Base-by-base conservation (phyloP, 179 eudicot genomes). In the Amaranthus tricolor region DNA sequence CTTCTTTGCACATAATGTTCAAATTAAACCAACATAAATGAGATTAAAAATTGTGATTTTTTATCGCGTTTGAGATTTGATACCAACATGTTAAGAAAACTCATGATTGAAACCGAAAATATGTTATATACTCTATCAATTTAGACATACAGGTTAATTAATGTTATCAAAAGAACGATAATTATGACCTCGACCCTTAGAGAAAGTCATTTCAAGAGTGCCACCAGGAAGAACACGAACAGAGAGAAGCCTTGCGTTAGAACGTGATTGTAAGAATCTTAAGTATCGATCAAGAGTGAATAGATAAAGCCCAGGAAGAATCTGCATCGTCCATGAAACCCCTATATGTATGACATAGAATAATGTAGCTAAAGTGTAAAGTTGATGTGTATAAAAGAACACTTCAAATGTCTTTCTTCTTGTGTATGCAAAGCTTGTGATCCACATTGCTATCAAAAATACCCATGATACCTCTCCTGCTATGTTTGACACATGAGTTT, bases 241-340 rank as follows among this genome's bases (percentile, higher is more conserved):
- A 6, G 97, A 94, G 57, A 89, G 72, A 0, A 94, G 74, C 16
- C 92, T 79, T 16, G 83, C 92, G 19, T 73, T 72, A 65, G 77
- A 72, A 6, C 88, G 85, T 0, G 98, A 94, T 71, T 94, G 96
- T 51, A 94, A 78, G 78, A 88, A 94, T 49, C 98, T 82, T 24
- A 92, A 61, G 86, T 77, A 94, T 2, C 98, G 92, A 76, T 94
- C 97, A 7, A 94, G 82, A 16, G 85, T 19, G 84, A 94, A 92
- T 80, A 94, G 98, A 81, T 80, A 94, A 56, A 94, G 66, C 7
- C 98, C 97, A 11, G 98, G 98, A 59, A 92, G 92, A 76, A 89
- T 85, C 56, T 86, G 91, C 78, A 83, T 84, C 62, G 83, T 61
- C 74, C 75, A 86, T 17, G 93, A 51, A 64, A 80, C 80, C 21